phyloP scores from a whole-genome alignment of 169 alveolate genomes.

The Cryptosporidium meleagridis region DNA sequence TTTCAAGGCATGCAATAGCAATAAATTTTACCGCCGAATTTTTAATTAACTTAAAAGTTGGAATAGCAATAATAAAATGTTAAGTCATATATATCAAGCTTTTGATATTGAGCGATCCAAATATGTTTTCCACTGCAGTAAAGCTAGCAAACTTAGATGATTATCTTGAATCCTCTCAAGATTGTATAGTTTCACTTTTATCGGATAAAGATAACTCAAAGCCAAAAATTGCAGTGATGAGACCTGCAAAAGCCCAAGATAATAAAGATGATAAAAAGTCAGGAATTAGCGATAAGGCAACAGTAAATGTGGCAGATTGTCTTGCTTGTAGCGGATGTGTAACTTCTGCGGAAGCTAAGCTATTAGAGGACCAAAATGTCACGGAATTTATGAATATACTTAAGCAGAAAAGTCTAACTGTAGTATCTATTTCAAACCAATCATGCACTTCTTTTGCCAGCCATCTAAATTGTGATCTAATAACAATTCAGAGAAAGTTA shows the following conservation, averaged over 20 bases:
- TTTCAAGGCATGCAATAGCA: background rate
- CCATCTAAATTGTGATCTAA: constrained; percentile 76
- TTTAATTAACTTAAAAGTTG: background rate
- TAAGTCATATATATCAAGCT: background rate
- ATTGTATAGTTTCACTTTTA: constrained; percentile 86
- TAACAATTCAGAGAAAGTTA: constrained; percentile 76
- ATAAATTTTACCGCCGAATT: background rate
- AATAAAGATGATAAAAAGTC: constrained; percentile 1
- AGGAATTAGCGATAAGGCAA: constrained; percentile 78
- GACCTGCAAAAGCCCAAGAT: background rate
- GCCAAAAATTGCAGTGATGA: constrained; percentile 58
- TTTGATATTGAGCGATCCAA: background rate
- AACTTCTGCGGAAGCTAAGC: constrained; percentile 91
- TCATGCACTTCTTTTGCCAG: constrained; percentile 84
- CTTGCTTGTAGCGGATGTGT: constrained; percentile 94
- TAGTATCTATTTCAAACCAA: constrained; percentile 88
- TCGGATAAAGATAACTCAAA: constrained; percentile 74
- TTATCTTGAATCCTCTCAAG: constrained; percentile 86
- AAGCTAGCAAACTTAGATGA: constrained; percentile 87
- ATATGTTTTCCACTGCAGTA: constrained; percentile 83
- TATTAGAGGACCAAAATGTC: constrained; percentile 84
- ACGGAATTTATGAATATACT: constrained; percentile 81
- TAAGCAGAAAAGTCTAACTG: constrained; percentile 76
- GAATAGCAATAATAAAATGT: background rate
- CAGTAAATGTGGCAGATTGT: constrained; percentile 88